Evolutionary conservation across 768 basidiomycete genomes (phyloP), one percentile per base, ranked within the genome.

Genomic region (Boletus subparvulus): DNA sequence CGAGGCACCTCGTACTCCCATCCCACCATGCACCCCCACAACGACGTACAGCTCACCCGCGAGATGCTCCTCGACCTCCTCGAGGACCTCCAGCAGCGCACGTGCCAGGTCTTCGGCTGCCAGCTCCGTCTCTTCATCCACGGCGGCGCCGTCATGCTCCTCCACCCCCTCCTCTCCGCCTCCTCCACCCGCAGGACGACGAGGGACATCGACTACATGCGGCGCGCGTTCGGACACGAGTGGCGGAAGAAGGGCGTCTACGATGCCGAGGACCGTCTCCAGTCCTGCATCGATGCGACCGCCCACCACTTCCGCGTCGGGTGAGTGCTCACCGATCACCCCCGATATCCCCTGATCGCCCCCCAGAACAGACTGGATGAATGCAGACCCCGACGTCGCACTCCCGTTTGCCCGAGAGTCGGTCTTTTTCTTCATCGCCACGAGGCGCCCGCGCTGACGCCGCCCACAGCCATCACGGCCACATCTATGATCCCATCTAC

Each of bases 81-180:
- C 39, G 67, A 69, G 14, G 71, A 80, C 61, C 79, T 89, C 55
- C 84, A 87, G 4, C 71, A 69, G 1, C 77, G 79, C 13, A 71
- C 84, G 2, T 66, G 75, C 13, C 59, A 65, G 1, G 69, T 69
- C 7, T 88, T 88, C 63, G 74, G 76, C n/a, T 67, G 67, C 35
- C 79, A 77, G 36, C 76, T 89, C 4, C 79, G 82, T 7, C 76
- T 90, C 17, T 82, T 88, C 47, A 76, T 87, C 0, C 88, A 90
- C 55, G 88, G 88, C 21, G 88, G 88, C 1, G 87, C 85, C 0
- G 85, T 85, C 53, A 88, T 89, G 85, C 78, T 90, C 24, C 77
- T 90, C 2, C 86, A 90, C 45, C 77, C 76, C 0, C 65, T 70
- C 1, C 71, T 72, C 63, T 76, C 65, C 50, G 65, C 52, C 52